Conservation (phyloP, 257 asterid species). For the Solanum arcanum region DNA sequence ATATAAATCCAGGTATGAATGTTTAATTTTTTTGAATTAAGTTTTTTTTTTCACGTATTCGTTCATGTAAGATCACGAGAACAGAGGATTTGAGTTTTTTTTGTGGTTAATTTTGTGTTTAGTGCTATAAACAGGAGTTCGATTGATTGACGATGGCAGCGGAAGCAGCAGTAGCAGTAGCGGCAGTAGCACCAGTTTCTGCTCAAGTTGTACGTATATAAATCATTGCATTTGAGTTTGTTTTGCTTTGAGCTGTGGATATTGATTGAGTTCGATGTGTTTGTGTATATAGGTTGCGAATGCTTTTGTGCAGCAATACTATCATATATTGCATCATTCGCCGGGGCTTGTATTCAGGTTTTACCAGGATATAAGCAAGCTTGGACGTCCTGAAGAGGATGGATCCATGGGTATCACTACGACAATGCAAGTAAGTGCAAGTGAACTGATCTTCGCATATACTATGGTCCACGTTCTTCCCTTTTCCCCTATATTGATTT, state of each 20-base stretch:
- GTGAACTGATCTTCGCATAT: background rate
- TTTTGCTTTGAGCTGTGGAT: background rate
- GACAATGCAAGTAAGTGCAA: conserved; percentile 59
- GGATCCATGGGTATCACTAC: conserved; percentile 69
- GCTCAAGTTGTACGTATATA: conserved; percentile 53
- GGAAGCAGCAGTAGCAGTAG: conserved; percentile 15
- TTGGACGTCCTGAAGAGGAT: conserved; percentile 81
- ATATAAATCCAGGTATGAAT: conserved; percentile 38
- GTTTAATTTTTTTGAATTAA: conserved; percentile 8
- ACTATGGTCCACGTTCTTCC: background rate
- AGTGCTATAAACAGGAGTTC: conserved; percentile 19
- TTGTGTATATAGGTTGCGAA: conserved; percentile 54
- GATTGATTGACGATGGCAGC: conserved; percentile 33
- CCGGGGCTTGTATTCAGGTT: conserved; percentile 67
- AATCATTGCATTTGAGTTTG: background rate
- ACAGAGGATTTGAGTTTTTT: background rate
- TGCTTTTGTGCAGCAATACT: conserved; percentile 86
- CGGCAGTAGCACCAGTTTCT: conserved; percentile 30
- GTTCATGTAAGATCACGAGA: background rate
- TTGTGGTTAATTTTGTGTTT: background rate
- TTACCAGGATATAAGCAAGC: conserved; percentile 74
- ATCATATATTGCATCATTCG: conserved; percentile 67
- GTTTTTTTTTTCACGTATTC: background rate
- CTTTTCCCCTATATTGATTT: background rate
- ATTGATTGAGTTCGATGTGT: background rate